A percentile compares a stretch with the other conserved stretches of the same genome.
Evolutionary conservation across 441 rosid genomes (phyloP).

Genomic region (Croton setiger): DNA sequence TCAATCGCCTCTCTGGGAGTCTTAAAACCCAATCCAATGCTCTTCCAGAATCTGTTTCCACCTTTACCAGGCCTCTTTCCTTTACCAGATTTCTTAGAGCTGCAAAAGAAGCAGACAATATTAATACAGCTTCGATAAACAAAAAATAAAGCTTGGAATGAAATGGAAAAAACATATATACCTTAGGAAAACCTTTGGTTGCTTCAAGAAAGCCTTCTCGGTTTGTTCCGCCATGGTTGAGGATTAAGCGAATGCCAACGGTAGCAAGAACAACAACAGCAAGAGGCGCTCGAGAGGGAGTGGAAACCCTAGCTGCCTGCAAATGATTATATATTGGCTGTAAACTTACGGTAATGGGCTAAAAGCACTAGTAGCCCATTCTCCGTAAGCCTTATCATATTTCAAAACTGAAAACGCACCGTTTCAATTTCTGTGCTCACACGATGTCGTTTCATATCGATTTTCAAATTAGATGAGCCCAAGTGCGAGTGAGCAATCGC

Average conservation of each 20-base stretch:
- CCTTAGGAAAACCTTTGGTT: constrained; percentile 73
- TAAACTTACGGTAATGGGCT: no score
- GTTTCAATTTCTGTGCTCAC: no score
- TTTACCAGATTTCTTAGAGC: constrained; percentile 71
- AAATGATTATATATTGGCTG: constrained; percentile 1
- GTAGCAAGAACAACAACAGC: neutral
- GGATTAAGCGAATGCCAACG: neutral
- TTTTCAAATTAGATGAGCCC: no score
- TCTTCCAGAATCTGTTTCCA: constrained; percentile 75
- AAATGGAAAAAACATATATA: neutral
- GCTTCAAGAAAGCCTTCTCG: constrained; percentile 81
- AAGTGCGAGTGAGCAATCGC: no score
- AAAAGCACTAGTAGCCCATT: no score
- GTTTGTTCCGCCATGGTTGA: constrained; percentile 52
- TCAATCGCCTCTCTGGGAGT: constrained; percentile 80
- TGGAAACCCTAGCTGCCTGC: constrained; percentile 20
- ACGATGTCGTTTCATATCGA: no score
- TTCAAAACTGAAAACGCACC: no score
- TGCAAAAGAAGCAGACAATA: neutral
- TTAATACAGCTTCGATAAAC: neutral
- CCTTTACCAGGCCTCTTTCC: constrained; percentile 85
- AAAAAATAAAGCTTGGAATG: neutral
- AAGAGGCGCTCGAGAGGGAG: neutral
- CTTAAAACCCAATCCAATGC: constrained; percentile 75
- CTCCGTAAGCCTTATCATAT: no score